Conservation (phyloP, 2,329 filamentous ascomycete species). For the Ophiosphaerella korrae region DNA sequence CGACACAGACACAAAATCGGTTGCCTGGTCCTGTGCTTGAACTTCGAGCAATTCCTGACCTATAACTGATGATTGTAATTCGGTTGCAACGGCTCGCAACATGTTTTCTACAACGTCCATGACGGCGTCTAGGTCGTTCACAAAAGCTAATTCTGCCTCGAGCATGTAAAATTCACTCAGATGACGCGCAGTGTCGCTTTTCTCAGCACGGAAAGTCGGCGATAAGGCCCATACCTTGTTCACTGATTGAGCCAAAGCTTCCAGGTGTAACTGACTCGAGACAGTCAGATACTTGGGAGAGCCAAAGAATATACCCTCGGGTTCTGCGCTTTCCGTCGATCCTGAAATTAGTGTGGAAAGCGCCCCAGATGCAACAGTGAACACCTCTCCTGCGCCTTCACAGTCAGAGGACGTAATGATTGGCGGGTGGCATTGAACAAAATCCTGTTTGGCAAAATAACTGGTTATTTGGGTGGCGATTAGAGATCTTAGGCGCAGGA, state of each 20-base stretch:
- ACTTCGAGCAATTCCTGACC: slow-evolving; percentile 61
- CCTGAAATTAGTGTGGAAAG: slow-evolving; percentile 19
- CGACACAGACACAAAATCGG: slow-evolving; percentile 47
- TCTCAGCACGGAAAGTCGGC: slow-evolving; percentile 85
- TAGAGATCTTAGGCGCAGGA: slow-evolving; percentile 83
- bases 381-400: slow-evolving; percentile 94
- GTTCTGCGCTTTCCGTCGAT: slow-evolving; percentile 29
- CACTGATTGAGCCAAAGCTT: slow-evolving; percentile 85
- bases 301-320: slow-evolving; percentile 71
- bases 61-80: slow-evolving; percentile 56
- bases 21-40: slow-evolving; percentile 47
- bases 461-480: slow-evolving; percentile 72
- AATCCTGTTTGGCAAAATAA: slow-evolving; percentile 74
- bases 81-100: slow-evolving; percentile 63
- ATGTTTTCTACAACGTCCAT: slow-evolving; percentile 83
- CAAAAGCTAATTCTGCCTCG: slow-evolving; percentile 86
- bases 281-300: slow-evolving; percentile 93
- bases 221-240: slow-evolving; percentile 93
- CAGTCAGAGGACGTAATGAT: slow-evolving; percentile 97
- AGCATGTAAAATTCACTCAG: slow-evolving; percentile 99
- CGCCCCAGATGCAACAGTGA: slow-evolving; percentile 62
- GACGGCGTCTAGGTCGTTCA: slow-evolving; percentile 69
- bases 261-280: slow-evolving; percentile 90
- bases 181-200: slow-evolving; percentile 88
- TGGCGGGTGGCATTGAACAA: slow-evolving; percentile 86